Evolutionary conservation across 352 stramenopile genomes (phyloP).

Genomic region (Pythium biforme): DNA sequence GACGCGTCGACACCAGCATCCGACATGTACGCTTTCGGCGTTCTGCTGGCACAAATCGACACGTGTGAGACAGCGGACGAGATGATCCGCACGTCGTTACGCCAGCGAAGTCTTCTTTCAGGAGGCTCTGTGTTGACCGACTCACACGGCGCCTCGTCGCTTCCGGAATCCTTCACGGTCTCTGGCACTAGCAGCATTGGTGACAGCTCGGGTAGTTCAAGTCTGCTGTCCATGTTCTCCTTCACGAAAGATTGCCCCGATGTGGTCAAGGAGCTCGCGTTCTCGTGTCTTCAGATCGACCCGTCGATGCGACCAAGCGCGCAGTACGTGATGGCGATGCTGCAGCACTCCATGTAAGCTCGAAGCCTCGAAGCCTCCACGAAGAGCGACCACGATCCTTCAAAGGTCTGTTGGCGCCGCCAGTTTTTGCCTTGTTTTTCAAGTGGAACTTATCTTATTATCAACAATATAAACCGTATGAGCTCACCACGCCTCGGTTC

Average conservation of each 20-base stretch:
- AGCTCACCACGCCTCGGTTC: background rate
- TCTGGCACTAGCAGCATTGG: slow-evolving; percentile 17
- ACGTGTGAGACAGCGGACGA: slow-evolving; percentile 46
- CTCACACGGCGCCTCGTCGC: slow-evolving; percentile 29
- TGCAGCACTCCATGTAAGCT: slow-evolving; percentile 36
- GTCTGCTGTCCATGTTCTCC: slow-evolving; percentile 57
- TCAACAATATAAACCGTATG: slow-evolving; percentile 3
- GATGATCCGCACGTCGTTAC: slow-evolving; percentile 62
- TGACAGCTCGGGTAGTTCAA: slow-evolving; percentile 31
- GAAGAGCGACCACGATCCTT: background rate
- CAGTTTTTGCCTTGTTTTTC: background rate
- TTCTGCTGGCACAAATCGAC: slow-evolving; percentile 32
- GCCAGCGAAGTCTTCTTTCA: slow-evolving; percentile 41
- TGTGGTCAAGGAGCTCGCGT: slow-evolving; percentile 54
- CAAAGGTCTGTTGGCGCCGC: background rate
- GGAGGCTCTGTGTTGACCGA: slow-evolving; percentile 31
- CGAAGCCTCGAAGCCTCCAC: background rate
- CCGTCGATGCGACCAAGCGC: slow-evolving; percentile 66
- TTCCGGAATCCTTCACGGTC: slow-evolving; percentile 8
- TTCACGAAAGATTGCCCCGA: slow-evolving; percentile 66
- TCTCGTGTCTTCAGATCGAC: slow-evolving; percentile 67
- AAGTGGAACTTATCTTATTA: background rate
- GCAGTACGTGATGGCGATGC: slow-evolving; percentile 74
- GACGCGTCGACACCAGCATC: slow-evolving; percentile 20
- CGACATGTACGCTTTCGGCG: slow-evolving; percentile 40